Base-by-base conservation (phyloP, 306 rosid genomes). In the Prunus armeniaca region DNA sequence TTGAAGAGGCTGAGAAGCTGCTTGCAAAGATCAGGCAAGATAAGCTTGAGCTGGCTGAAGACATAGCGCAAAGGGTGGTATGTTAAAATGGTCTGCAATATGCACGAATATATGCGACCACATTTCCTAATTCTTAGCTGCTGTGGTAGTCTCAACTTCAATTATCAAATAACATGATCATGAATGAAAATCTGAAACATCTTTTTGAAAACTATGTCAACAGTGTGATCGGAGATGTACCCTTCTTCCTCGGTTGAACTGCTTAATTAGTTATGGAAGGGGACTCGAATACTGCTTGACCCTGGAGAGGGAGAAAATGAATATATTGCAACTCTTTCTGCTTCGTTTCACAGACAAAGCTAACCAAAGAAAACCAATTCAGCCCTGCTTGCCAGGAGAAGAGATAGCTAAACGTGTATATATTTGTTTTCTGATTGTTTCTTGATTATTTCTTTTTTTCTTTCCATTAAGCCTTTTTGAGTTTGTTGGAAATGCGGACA, bases 371-470 rank as follows among this genome's bases (percentile, higher is more conserved):
- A 38, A 38, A 38, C 43, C 43, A 38, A 38, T 38, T 22, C 68
- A 72, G 68, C 24, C 82, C 7, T 72, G 69, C 77, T 14, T 76
- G 56, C 62, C 82, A 5, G 74, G 2, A 12, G 65, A 76, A 41
- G 77, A 72, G 73, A 63, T 80, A 41, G 72, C 64, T 34, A 72
- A 80, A 51, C 84, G 72, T 65, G 79, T 38, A 38, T 38, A 7
- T 38, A 38, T 6, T 7, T 6, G 9, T 38, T 38, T 38, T 38
- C 43, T 38, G 43, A 38, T 38, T 38, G 43, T 38, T 9, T 8
- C 9, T 32, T 67, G 7, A 1, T 0, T 10, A 9, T 28, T 0
- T 30, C 0, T 1, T n/a, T 41, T 9, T 20, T 2, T 14, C 12
- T 13, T 41, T 0, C 15, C 43, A 1, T 20, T 6, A 24, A 11